Conservation (phyloP, 371 early-diverging fungal species). For the Lichtheimia corymbifera region DNA sequence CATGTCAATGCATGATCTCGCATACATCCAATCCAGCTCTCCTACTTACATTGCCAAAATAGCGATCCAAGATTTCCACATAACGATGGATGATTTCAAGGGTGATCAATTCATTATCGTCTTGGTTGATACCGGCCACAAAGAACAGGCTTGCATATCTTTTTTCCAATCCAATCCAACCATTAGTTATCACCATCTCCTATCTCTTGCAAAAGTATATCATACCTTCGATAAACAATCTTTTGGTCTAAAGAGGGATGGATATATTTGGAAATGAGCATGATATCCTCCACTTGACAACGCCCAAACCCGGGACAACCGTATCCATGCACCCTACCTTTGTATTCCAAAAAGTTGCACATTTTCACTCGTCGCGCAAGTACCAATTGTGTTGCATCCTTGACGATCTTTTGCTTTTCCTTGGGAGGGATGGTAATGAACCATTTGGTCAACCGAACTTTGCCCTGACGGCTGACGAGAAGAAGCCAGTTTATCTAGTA, state of each 20-base stretch:
- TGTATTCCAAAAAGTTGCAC: conserved; percentile 98
- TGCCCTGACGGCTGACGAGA: conserved; percentile 77
- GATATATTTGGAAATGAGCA: neutral
- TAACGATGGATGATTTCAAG: conserved; percentile 97
- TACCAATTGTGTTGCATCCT: conserved; percentile 91
- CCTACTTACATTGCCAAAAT: conserved; percentile 88
- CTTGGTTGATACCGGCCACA: conserved; percentile 86
- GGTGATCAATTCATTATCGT: conserved; percentile 92
- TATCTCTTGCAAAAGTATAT: neutral
- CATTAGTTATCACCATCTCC: neutral
- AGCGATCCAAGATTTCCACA: conserved; percentile 95
- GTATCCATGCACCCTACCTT: conserved; percentile 56
- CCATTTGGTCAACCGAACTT: conserved; percentile 96
- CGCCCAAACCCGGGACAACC: neutral
- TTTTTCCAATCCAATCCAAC: neutral
- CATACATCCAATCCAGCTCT: neutral
- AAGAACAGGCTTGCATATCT: conserved; percentile 96
- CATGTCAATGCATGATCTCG: neutral
- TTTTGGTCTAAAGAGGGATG: conserved; percentile 70
- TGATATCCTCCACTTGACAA: neutral
- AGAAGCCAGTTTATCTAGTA: conserved; percentile 72
- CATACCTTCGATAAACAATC: conserved; percentile 81
- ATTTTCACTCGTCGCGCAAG: conserved; percentile 89
- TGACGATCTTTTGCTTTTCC: conserved; percentile 93
- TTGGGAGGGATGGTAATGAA: conserved; percentile 87